Evolutionary conservation across 2,329 filamentous ascomycete species (phyloP), one percentile per base, ranked within the genome.

Genomic region (Trichoderma atrobrunneum): DNA sequence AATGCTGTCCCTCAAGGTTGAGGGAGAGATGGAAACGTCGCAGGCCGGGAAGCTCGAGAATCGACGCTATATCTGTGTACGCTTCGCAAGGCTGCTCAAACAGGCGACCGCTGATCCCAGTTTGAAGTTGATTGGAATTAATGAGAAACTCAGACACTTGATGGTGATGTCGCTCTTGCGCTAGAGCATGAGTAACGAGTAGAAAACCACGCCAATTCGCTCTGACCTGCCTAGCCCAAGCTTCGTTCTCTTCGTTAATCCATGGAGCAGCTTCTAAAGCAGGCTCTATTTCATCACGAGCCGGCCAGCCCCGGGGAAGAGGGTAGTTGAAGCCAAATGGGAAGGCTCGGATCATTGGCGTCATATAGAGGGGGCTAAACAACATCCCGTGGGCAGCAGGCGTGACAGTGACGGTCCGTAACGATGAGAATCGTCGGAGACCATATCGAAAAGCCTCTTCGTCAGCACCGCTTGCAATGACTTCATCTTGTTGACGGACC

Each of bases 401-500:
- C 3, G 84, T 84, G 16, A 85, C 71, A 0, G 77, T 82, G 10
- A 86, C 74, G 48, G 78, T 79, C 34, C 72, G 77, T 2, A 85
- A 74, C 2, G 75, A 76, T 0, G 81, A 78, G 54, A 85, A 83
- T 3, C 74, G 48, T 24, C 48, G 48, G 11, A 54, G 11, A 4
- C 48, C 48, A 54, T 54, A 54, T 24, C 7, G 0, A 7, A 54
- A 54, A 24, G 48, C 48, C 1, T 54, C 48, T 54, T 14, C 2
- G 14, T 54, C 48, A 54, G 48, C 11, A 24, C 48, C 11, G 11
- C 48, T 24, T 24, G 77, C 16, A 0, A 83, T 71, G 0, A 82
- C 76, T 0, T 77, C 70, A 14, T 75, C 72, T 71, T 85, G 81
- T 8, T 82, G 75, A 4, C 76, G 62, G 14, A 81, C 73, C 1